phyloP scores from a whole-genome alignment of 805 yeast species.

The Teunomyces tritomae region DNA sequence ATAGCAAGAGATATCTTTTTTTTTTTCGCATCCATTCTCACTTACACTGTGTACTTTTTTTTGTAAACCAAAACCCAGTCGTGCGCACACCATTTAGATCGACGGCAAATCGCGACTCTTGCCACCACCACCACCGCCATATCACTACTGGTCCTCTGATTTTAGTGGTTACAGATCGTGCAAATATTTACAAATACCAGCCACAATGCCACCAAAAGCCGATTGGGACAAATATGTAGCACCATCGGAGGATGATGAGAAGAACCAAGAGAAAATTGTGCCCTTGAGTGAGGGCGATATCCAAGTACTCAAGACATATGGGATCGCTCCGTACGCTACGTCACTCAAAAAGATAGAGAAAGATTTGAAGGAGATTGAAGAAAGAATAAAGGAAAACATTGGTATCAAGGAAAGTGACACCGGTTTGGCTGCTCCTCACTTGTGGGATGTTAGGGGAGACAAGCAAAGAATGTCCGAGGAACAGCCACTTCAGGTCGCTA shows the following conservation, averaged over 20 bases:
- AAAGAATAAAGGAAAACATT: slow-evolving; percentile 87
- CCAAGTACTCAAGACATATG: slow-evolving; percentile 94
- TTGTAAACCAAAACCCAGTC: neutral
- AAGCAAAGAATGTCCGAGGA: slow-evolving; percentile 89
- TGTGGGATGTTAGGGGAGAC: slow-evolving; percentile 98
- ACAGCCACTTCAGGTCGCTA: slow-evolving; percentile 95
- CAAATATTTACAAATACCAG: neutral
- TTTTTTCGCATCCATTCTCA: neutral
- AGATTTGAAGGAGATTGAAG: slow-evolving; percentile 81
- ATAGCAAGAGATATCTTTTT: too few relatives aligned
- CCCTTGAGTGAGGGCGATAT: slow-evolving; percentile 96
- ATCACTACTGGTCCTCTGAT: neutral
- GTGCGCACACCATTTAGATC: neutral
- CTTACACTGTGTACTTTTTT: too few relatives aligned
- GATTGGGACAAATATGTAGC: slow-evolving; percentile 98
- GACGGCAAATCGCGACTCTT: neutral
- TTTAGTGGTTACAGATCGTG: neutral
- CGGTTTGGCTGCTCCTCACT: slow-evolving; percentile 93
- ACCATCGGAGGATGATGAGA: slow-evolving; percentile 69
- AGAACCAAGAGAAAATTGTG: slow-evolving; percentile 66
- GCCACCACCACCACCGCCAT: neutral
- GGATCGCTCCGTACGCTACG: slow-evolving; percentile 93
- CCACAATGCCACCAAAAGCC: slow-evolving; percentile 87
- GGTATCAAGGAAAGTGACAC: slow-evolving; percentile 96
- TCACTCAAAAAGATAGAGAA: slow-evolving; percentile 78